Conservation (phyloP, 306 rosid genomes). For the Pyrus bretschneideri region DNA sequence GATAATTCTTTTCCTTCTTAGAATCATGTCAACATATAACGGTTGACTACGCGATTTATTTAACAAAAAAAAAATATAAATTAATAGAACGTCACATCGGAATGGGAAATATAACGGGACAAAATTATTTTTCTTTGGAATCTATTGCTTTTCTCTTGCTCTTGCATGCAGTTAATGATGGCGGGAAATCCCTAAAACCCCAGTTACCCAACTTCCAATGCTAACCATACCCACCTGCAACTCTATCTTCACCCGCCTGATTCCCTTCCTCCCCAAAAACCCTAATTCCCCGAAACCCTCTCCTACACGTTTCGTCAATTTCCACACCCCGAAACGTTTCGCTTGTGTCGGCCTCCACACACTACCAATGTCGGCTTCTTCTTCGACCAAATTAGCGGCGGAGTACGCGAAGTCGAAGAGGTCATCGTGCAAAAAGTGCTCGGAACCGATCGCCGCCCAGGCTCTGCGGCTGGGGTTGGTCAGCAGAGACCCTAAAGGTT, state of each 20-base stretch:
- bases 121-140: too few species aligned
- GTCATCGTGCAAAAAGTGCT: constrained; percentile 59
- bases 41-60: too few species aligned
- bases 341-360: background rate
- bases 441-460: constrained; percentile 27
- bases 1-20: too few species aligned
- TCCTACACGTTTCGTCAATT: background rate
- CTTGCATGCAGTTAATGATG: background rate
- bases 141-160: background rate
- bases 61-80: too few species aligned
- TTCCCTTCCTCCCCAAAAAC: background rate
- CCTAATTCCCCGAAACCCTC: background rate
- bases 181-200: background rate
- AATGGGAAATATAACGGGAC: too few species aligned
- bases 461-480: constrained; percentile 50
- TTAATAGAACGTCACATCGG: too few species aligned
- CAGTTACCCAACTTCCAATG: background rate
- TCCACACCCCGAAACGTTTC: background rate
- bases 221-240: background rate
- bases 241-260: background rate
- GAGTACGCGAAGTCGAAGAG: constrained; percentile 66
- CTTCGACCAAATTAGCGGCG: constrained; percentile 17
- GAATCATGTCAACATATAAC: too few species aligned
- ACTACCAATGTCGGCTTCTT: constrained; percentile 35
- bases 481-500: constrained; percentile 36